Conservation (phyloP, 345 rosid species). For the Aquilaria yunnanensis region DNA sequence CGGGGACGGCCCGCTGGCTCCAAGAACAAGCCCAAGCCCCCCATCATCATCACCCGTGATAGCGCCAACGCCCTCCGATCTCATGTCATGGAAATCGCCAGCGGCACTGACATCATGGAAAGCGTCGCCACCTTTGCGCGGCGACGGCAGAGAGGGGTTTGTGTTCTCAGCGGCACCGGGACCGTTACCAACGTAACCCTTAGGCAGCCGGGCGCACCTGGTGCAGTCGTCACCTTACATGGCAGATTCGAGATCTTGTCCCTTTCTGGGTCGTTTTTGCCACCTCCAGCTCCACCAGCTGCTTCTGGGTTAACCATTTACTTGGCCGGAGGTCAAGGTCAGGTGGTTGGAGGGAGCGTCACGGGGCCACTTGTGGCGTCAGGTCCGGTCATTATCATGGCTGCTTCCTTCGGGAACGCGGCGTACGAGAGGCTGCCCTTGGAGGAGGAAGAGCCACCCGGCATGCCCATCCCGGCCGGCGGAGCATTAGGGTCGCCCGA, state of each 20-base stretch:
- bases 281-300: conserved; percentile 94
- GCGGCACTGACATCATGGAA: conserved; percentile 77
- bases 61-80: conserved; percentile 96
- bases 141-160: conserved; percentile 77
- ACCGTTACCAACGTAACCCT: conserved; percentile 79
- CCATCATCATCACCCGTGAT: conserved; percentile 86
- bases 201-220: conserved; percentile 73
- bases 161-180: conserved; percentile 85
- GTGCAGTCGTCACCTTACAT: conserved; percentile 74
- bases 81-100: conserved; percentile 84
- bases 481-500: conserved; percentile 36
- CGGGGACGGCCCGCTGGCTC: conserved; percentile 90
- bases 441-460: conserved; percentile 61
- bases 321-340: conserved; percentile 96
- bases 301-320: conserved; percentile 82
- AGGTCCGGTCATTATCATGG: conserved; percentile 91
- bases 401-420: conserved; percentile 98
- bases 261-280: conserved; percentile 79
- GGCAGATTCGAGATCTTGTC: conserved; percentile 94
- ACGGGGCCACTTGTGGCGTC: conserved; percentile 76
- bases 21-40: conserved; percentile 89
- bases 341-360: conserved; percentile 87
- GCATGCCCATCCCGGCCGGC: conserved; percentile 22
- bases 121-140: conserved; percentile 71
- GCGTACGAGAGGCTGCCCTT: conserved; percentile 84